These are phyloP conservation scores for Brassica balearica DNA, from an alignment of 441 rosid species.

Conservation along the genomic window DNA sequence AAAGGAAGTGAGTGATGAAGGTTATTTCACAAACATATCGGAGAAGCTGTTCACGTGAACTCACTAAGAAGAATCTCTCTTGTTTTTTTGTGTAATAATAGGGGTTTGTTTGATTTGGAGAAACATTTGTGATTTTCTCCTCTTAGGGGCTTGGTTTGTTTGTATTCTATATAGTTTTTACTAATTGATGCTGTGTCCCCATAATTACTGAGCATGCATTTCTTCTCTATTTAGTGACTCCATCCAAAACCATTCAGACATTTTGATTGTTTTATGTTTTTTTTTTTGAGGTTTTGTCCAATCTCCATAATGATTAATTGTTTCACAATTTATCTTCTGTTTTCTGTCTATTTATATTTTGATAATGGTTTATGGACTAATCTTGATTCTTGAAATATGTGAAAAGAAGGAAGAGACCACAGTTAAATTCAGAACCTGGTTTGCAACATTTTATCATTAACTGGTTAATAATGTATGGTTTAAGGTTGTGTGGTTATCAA, in stretches of 20 bases:
- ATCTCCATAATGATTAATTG: neutral
- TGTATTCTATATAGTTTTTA: slow-evolving; percentile 1
- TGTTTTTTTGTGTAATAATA: slow-evolving; percentile 30
- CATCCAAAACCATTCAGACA: neutral
- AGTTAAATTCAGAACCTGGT: slow-evolving; percentile 4
- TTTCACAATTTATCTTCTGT: neutral
- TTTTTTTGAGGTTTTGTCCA: neutral
- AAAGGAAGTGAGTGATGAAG: slow-evolving; percentile 48
- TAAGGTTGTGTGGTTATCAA: slow-evolving; percentile 16
- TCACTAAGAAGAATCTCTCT: slow-evolving; percentile 24
- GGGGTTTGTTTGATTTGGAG: slow-evolving; percentile 13
- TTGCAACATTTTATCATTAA: neutral
- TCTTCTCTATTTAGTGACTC: neutral
- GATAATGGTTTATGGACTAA: neutral
- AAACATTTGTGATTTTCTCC: neutral
- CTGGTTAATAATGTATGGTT: neutral
- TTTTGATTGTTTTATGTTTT: slow-evolving; percentile 5
- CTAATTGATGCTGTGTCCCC: slow-evolving; percentile 11
- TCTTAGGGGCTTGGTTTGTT: slow-evolving; percentile 22
- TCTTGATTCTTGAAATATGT: slow-evolving; percentile 15
- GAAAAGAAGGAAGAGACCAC: neutral
- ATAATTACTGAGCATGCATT: neutral
- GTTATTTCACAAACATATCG: slow-evolving; percentile 40
- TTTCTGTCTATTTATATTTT: neutral
- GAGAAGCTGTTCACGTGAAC: slow-evolving; percentile 42